Conservation (phyloP, 1,139 yeast genomes). For the Eremothecium coryli region DNA sequence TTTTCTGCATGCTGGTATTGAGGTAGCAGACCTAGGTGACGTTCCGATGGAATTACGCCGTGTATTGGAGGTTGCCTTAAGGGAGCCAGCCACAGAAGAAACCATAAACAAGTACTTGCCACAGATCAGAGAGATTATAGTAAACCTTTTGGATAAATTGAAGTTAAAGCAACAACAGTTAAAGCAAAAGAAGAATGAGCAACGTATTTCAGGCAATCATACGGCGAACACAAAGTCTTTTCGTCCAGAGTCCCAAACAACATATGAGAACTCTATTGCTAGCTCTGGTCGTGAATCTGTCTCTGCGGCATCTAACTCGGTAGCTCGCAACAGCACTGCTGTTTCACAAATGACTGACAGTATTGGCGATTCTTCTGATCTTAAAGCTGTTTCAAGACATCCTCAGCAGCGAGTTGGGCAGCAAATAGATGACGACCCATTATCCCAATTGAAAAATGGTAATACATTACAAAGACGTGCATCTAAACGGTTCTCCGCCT, state of each 20-base stretch:
- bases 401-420: neutral
- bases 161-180: conserved; percentile 64
- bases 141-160: conserved; percentile 66
- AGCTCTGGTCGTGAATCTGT: neutral
- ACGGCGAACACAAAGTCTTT: conserved; percentile 11
- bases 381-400: neutral
- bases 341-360: neutral
- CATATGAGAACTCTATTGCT: neutral
- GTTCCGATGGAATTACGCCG: conserved; percentile 65
- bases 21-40: conserved; percentile 63
- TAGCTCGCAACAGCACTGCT: neutral
- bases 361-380: neutral
- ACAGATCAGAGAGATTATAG: conserved; percentile 77
- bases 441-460: conserved; percentile 69
- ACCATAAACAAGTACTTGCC: conserved; percentile 77
- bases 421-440: conserved; percentile 39
- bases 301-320: neutral
- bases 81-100: conserved; percentile 79
- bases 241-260: neutral
- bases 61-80: conserved; percentile 77
- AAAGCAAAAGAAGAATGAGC: conserved; percentile 26
- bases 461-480: conserved; percentile 84
- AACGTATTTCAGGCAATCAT: conserved; percentile 7
- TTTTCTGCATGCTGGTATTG: conserved; percentile 58
- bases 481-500: conserved; percentile 78